Base-by-base conservation (phyloP, 1,284 basidiomycete species). In the Lignosus rhinocerotis region DNA sequence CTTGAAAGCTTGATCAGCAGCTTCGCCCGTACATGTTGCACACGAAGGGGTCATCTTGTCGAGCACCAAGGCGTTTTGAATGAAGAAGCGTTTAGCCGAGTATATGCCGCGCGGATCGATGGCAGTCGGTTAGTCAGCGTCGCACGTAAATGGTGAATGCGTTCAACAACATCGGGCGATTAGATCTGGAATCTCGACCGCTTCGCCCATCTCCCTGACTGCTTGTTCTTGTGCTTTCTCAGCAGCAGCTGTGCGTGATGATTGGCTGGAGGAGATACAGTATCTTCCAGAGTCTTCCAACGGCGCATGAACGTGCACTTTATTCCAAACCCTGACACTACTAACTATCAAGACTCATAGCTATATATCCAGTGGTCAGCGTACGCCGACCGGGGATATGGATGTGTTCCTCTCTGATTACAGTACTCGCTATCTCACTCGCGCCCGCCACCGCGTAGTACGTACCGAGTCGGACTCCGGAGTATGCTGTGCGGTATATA, bases 131-230 rank as follows among this genome's bases (percentile, higher is more conserved):
- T 30, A 36, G 21, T 36, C 38, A 34, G 52, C 43, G 43, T 9
- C 19, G 21, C 21, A 53, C 52, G 52, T 53, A 53, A 53, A 38
- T 31, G 44, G 43, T 34, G 46, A 31, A 34, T 43, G 44, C 21
- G 19, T 6, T 34, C 16, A 17, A 25, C 25, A 25, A 25, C 25
- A 25, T 25, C 4, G 25, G 25, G 25, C 25, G 25, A 25, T 25
- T 25, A n/a, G n/a, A n/a, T n/a, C 25, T 17, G 1, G 14, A n/a
- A 14, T 39, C 44, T 10, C 30, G 17, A 9, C 10, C 34, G 19
- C 33, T 17, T 53, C 21, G 14, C 25, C 43, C 21, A 17, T 11
- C 34, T n/a, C 16, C 38, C 25, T 25, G 25, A 25, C 25, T 53
- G 21, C 12, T 25, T 34, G 8, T 46, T 11, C n/a, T 36, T 36